These are phyloP conservation scores for Metschnikowia borealis DNA, from an alignment of 805 yeast genomes.

Conservation along the genomic window DNA sequence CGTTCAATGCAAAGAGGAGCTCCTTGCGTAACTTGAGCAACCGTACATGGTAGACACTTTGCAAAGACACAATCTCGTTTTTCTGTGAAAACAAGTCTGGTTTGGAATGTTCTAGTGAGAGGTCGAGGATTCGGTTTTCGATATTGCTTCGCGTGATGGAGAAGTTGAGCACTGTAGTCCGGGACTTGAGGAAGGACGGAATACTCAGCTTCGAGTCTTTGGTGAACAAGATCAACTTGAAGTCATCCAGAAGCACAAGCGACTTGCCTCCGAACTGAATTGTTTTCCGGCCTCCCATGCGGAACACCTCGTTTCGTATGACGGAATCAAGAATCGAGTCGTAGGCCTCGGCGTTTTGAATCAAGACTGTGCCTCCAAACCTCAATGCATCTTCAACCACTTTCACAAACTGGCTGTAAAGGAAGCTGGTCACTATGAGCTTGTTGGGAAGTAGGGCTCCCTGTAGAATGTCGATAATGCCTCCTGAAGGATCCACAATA, in stretches of 20 bases:
- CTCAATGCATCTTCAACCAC: slow-evolving; percentile 75
- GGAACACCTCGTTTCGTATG: slow-evolving; percentile 54
- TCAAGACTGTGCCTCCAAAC: slow-evolving; percentile 72
- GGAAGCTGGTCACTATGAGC: slow-evolving; percentile 60
- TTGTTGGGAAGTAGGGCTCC: slow-evolving; percentile 28
- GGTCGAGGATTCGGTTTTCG: slow-evolving; percentile 57
- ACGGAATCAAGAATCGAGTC: slow-evolving; percentile 71
- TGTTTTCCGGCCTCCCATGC: slow-evolving; percentile 66
- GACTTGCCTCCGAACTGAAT: slow-evolving; percentile 58
- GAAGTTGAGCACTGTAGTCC: slow-evolving; percentile 66
- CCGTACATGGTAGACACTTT: slow-evolving; percentile 54
- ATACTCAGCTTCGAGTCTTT: slow-evolving; percentile 48
- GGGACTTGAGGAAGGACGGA: slow-evolving; percentile 54
- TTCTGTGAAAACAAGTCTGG: slow-evolving; percentile 69
- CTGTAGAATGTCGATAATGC: slow-evolving; percentile 38
- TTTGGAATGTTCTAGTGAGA: slow-evolving; percentile 47
- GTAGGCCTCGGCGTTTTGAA: slow-evolving; percentile 75
- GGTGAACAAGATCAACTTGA: slow-evolving; percentile 58
- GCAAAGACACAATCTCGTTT: slow-evolving; percentile 47
- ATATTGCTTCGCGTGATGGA: slow-evolving; percentile 66
- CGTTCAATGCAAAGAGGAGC: slow-evolving; percentile 54
- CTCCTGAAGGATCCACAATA: slow-evolving; percentile 63
- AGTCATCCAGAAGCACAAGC: slow-evolving; percentile 64
- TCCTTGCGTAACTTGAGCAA: slow-evolving; percentile 55
- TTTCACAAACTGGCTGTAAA: slow-evolving; percentile 61